Conservation (phyloP, 495 filamentous ascomycete species). For the Schizothecium vesticola region DNA sequence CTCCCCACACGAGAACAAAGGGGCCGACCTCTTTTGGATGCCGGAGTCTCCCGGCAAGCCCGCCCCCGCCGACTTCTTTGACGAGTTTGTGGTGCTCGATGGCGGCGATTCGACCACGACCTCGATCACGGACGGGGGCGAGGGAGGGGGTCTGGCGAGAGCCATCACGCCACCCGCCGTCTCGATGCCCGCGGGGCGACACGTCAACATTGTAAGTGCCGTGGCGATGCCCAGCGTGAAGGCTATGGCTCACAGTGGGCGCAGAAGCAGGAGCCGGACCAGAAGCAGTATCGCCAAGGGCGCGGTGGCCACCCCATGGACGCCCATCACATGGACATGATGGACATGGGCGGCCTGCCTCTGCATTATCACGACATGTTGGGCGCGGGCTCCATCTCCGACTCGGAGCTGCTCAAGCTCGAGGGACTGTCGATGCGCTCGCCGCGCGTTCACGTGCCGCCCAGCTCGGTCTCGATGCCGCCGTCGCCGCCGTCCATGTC, state of each 20-base stretch:
- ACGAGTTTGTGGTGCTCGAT: constrained; percentile 44
- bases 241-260: neutral
- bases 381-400: constrained; percentile 38
- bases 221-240: neutral
- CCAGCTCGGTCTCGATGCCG: constrained; percentile 24
- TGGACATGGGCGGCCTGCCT: constrained; percentile 4
- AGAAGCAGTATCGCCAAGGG: neutral
- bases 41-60: constrained; percentile 32
- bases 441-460: constrained; percentile 25
- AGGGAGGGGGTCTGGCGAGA: constrained; percentile 12
- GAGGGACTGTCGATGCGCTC: constrained; percentile 43
- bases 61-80: constrained; percentile 41
- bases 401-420: constrained; percentile 43
- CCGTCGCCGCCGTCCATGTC: constrained; percentile 19
- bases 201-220: neutral
- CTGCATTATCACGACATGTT: constrained; percentile 11
- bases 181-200: neutral
- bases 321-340: constrained; percentile 1
- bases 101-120: constrained; percentile 21
- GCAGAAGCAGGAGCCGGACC: neutral
- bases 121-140: constrained; percentile 12
- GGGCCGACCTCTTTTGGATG: constrained; percentile 31
- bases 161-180: constrained; percentile 17
- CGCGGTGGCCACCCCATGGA: neutral
- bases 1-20: constrained; percentile 34